phyloP scores from a whole-genome alignment of 2,329 filamentous ascomycete species.

The Pezicula radicicola region DNA sequence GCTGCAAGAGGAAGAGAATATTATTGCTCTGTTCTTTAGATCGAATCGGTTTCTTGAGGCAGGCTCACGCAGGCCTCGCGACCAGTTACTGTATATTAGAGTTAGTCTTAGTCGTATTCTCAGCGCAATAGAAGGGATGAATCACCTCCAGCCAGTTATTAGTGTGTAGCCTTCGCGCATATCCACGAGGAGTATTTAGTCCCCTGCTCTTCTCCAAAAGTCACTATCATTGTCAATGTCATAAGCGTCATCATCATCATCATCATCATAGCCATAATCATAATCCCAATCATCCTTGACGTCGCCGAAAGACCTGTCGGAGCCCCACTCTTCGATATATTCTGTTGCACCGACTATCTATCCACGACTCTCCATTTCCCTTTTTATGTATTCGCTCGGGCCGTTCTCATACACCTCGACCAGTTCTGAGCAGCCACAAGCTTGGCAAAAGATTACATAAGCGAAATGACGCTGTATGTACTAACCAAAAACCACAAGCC shows the following conservation, averaged over 20 bases:
- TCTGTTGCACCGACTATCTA: conserved; percentile 18
- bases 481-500: too few relatives aligned
- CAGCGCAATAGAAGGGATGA: background rate
- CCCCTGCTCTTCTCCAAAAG: conserved; percentile 7
- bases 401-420: conserved; percentile 15
- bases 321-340: conserved; percentile 9
- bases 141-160: too few relatives aligned
- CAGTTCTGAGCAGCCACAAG: too few relatives aligned
- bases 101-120: background rate
- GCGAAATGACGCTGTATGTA: too few relatives aligned
- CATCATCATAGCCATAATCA: conserved; percentile 1
- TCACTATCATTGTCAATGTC: conserved; percentile 7
- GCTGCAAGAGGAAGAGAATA: too few relatives aligned
- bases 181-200: conserved; percentile 6
- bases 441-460: too few relatives aligned
- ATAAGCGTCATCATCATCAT: conserved; percentile 2
- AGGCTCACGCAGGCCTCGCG: too few relatives aligned
- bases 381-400: conserved; percentile 14
- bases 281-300: conserved; percentile 7
- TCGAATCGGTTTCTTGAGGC: too few relatives aligned
- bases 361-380: conserved; percentile 18
- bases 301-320: conserved; percentile 8
- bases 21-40: too few relatives aligned
- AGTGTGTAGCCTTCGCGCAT: conserved; percentile 2
- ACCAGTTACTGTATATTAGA: background rate